Evolutionary conservation across 2,329 filamentous ascomycete species (phyloP), one percentile per base, ranked within the genome.

Genomic region (Catunica adiposa): DNA sequence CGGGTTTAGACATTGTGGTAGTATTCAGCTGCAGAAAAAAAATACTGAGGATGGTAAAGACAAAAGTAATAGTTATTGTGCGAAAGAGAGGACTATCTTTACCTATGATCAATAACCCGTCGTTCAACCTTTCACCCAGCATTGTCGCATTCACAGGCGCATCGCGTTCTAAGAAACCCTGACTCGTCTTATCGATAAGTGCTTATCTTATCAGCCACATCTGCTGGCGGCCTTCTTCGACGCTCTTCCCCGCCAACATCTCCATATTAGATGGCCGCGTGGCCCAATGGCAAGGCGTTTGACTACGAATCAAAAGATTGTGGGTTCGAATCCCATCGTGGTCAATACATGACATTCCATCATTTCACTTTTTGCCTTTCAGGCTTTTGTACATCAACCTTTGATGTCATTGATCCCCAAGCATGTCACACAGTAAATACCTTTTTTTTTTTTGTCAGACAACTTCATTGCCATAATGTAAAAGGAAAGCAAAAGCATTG

Each of bases 271-370:
- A 55, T 37, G 52, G 56, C 56, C 52, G 56, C 56, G 56, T 55
- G 52, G 52, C 56, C 56, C 56, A 55, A 58, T 58, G 56, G 56
- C 56, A 55, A 58, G 56, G 56, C 56, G 56, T 58, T 58, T 58
- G 52, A 58, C 56, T 58, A 55, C 52, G 52, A 58, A 58, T 58
- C 56, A 58, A 58, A 58, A 58, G 56, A 58, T 55, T 58, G 56
- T 58, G 56, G 56, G 52, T 58, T 58, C 52, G 52, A 55, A 55
- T 58, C 52, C 56, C 56, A 55, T 58, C 52, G 52, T 55, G 56
- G 52, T 58, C 52, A 57, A n/a, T 23, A 20, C 5, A 3, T 40
- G 2, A 48, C 11, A 48, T 48, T 2, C 51, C 22, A 14, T 23
- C 17, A 3, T 22, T 25, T 14, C 20, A 6, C 51, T 37, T 53